Conservation (phyloP, 1,139 yeast genomes). For the Yamadazyma atmosphaerica region DNA sequence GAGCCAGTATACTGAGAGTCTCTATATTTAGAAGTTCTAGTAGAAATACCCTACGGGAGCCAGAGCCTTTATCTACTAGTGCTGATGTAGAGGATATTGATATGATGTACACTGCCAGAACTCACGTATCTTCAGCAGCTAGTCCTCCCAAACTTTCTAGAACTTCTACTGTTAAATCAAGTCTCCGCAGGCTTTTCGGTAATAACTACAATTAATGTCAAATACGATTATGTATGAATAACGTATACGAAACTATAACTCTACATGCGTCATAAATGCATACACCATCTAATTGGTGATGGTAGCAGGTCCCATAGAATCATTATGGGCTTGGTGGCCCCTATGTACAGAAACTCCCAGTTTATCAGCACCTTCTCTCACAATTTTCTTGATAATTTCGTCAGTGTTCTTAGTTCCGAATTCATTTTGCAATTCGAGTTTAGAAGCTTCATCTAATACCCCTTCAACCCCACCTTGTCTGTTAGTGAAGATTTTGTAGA, state of each 20-base stretch:
- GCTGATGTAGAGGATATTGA: neutral
- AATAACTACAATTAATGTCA: neutral
- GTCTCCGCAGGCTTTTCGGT: slow-evolving; percentile 4
- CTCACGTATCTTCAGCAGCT: slow-evolving; percentile 5
- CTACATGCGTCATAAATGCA: neutral
- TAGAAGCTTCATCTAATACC: slow-evolving; percentile 70
- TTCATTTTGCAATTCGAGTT: slow-evolving; percentile 59
- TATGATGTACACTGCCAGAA: slow-evolving; percentile 9
- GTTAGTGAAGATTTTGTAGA: slow-evolving; percentile 62
- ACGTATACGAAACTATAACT: too few relatives aligned
- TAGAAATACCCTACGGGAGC: neutral
- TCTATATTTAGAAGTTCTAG: slow-evolving; percentile 1
- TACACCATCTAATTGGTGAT: slow-evolving; percentile 22
- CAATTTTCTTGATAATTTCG: slow-evolving; percentile 53
- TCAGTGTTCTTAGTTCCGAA: slow-evolving; percentile 57
- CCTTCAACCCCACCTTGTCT: slow-evolving; percentile 73
- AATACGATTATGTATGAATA: too few relatives aligned
- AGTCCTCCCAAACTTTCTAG: slow-evolving; percentile 4
- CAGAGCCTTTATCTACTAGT: too few relatives aligned
- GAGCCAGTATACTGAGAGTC: slow-evolving; percentile 7
- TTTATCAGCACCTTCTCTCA: slow-evolving; percentile 55
- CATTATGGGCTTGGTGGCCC: slow-evolving; percentile 31
- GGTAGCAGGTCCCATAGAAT: slow-evolving; percentile 37
- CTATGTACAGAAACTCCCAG: slow-evolving; percentile 22
- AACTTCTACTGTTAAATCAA: slow-evolving; percentile 7